Percentiles rank a stretch among this genome's conserved stretches.
Conservation (phyloP, 768 basidiomycete species). For the Termitomyces sp. region DNA sequence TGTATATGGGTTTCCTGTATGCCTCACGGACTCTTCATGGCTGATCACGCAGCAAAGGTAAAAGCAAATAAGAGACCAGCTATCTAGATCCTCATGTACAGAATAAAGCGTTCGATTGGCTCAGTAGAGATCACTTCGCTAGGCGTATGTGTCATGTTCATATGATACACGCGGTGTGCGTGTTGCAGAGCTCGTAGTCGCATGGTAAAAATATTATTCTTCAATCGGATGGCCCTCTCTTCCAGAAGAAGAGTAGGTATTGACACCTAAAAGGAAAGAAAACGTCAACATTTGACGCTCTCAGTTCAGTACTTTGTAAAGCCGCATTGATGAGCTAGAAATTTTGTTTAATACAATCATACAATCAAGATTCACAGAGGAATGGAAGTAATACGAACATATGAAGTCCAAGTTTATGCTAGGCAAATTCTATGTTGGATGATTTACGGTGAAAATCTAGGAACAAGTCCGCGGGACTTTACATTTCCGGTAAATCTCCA, state of each 20-base stretch:
- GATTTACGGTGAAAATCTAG: not conserved
- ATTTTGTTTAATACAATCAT: not conserved
- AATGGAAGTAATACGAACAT: not conserved
- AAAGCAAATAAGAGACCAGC: not conserved
- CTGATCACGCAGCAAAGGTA: not conserved
- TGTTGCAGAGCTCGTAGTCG: constrained; percentile 5
- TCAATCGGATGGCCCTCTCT: too few species aligned
- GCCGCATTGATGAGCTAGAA: not conserved
- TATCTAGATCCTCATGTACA: not conserved
- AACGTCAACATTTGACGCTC: not conserved
- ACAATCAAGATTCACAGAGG: not conserved
- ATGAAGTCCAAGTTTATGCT: not conserved
- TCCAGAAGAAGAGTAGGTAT: not conserved
- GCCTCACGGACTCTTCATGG: constrained; percentile 13
- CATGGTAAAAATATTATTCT: not conserved
- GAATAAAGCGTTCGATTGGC: not conserved
- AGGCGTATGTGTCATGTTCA: not conserved
- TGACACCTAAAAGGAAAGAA: not conserved
- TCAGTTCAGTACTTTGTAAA: too few species aligned
- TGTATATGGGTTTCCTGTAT: not conserved
- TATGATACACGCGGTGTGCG: constrained; percentile 12
- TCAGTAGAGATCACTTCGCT: not conserved
- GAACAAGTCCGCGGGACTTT: not conserved
- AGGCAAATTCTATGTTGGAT: not conserved
- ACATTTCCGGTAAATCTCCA: not conserved